Evolutionary conservation across 2,329 filamentous ascomycete genomes (phyloP), one percentile per base, ranked within the genome.

Genomic region (Coniochaeta pulveracea): DNA sequence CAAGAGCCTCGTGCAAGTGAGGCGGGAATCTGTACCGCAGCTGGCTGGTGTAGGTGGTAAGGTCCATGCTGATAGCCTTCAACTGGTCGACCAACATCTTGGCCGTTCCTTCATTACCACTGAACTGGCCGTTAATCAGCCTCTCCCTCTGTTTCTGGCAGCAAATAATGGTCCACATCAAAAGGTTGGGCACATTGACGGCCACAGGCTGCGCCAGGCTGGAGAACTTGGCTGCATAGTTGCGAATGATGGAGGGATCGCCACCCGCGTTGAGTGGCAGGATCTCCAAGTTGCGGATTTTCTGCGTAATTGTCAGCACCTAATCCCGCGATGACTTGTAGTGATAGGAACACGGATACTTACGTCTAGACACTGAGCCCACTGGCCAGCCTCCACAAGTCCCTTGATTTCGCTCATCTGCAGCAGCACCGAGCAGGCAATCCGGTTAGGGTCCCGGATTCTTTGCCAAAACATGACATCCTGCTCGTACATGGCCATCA

Each of bases 21-120:
- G 84, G 81, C 33, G 85, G 85, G 60, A 96, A 72, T 49, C 91
- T 78, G 60, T 94, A 96, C 50, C 84, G 78, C 51, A 96, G 76
- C 68, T 94, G 76, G 36, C 86, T 89, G 11, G 86, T 89, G 63
- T 94, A 96, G 10, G 91, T 82, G 64, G 91, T 94, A 47, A 95
- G 59, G 57, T 96, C 89, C 55, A 86, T 77, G 24, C 84, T 86
- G 62, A 83, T 85, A 54, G 81, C 75, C 60, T 81, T 73, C 49
- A 93, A 63, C 47, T 80, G 69, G 37, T 80, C 76, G 33, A 80
- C 76, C 58, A 85, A 70, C 54, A 64, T 60, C 51, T 60, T 66
- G 50, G 69, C 65, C 42, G 68, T 80, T 36, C 71, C 71, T 49
- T 77, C 75, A 55, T 80, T 80, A 41, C 74, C 80, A 45, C 80